A percentile compares a stretch with the other conserved stretches of the same genome.
These are phyloP conservation scores for Raphanus raphanistrum DNA, from an alignment of 345 rosid species.

Conservation along the genomic window DNA sequence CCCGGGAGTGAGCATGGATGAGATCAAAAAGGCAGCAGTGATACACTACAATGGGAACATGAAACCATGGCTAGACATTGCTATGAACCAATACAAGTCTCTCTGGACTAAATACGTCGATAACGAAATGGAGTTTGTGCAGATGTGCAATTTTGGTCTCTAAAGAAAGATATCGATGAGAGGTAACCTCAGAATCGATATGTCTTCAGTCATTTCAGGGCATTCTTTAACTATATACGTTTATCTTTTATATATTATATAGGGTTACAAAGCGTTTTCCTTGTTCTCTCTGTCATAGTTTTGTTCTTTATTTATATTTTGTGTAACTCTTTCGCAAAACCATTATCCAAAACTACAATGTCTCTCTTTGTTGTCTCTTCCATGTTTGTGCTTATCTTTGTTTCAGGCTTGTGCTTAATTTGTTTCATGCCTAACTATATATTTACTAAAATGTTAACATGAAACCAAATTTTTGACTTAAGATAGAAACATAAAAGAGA, in stretches of 20 bases:
- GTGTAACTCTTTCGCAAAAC: constrained; percentile 26
- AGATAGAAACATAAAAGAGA: not conserved
- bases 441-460: not conserved
- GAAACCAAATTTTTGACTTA: not conserved
- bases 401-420: not conserved
- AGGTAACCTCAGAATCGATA: constrained; percentile 16
- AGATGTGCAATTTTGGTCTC: constrained; percentile 84
- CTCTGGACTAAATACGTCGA: constrained; percentile 92
- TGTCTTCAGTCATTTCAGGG: constrained; percentile 2
- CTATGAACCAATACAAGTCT: constrained; percentile 83
- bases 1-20: constrained; percentile 86
- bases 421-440: not conserved
- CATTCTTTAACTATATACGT: constrained; percentile 37
- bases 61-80: constrained; percentile 98
- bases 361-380: constrained; percentile 1
- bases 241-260: constrained; percentile 28
- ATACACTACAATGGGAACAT: constrained; percentile 91
- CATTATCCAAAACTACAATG: constrained; percentile 1
- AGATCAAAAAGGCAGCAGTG: constrained; percentile 79
- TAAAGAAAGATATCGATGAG: constrained; percentile 40
- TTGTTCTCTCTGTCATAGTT: constrained; percentile 26
- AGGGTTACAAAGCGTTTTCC: constrained; percentile 31
- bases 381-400: not conserved
- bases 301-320: not conserved
- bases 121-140: constrained; percentile 73